A percentile compares a stretch with the other conserved stretches of the same genome.
Conservation (phyloP, 495 filamentous ascomycete species). For the Recurvomyces mirabilis region DNA sequence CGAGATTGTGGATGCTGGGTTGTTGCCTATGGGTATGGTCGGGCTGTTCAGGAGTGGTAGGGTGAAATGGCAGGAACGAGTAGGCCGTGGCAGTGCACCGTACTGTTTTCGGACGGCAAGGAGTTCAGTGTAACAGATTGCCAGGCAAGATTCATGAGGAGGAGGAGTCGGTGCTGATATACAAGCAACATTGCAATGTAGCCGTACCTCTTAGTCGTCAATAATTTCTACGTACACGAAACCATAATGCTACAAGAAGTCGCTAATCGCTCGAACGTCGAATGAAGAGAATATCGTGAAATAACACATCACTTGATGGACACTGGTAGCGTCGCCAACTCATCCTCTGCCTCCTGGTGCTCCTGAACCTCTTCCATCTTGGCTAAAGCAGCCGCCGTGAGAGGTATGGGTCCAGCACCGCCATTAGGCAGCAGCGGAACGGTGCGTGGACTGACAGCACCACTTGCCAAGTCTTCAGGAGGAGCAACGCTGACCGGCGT, state of each 20-base stretch:
- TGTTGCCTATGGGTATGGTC: constrained; percentile 45
- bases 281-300: no score
- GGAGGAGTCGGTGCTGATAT: no score
- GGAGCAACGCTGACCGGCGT: constrained; percentile 6
- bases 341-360: constrained; percentile 3
- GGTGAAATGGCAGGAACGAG: constrained; percentile 40
- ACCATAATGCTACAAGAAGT: no score
- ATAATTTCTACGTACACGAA: no score
- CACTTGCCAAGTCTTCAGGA: constrained; percentile 8
- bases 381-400: constrained; percentile 18
- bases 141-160: no score
- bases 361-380: constrained; percentile 15
- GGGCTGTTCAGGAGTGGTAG: constrained; percentile 42
- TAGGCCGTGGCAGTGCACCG: neutral
- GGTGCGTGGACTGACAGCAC: neutral
- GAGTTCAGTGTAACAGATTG: no score
- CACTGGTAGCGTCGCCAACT: no score
- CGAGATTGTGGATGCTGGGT: constrained; percentile 41
- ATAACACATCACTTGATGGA: no score
- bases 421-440: neutral
- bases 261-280: no score
- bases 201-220: no score
- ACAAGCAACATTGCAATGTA: no score
- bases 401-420: neutral
- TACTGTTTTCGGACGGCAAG: no score